These are phyloP conservation scores for Aegilops speltoides DNA, from an alignment of 176 grass and related monocot genomes.

Conservation along the genomic window DNA sequence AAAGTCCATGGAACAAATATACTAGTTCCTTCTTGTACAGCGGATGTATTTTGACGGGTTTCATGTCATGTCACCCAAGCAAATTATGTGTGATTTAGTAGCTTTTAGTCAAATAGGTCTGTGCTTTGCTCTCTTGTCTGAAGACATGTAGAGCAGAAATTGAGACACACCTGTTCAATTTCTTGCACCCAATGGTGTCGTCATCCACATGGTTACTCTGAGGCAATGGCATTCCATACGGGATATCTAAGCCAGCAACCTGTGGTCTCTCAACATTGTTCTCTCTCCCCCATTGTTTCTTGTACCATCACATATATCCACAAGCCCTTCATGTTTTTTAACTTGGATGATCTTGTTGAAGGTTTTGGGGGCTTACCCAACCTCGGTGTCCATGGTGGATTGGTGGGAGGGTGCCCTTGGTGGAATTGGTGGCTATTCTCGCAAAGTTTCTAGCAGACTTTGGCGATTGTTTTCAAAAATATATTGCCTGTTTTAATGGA, in stretches of 20 bases:
- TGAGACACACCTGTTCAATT: not conserved
- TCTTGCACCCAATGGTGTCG: not conserved
- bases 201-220: not conserved
- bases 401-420: slow-evolving; percentile 56
- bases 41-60: not conserved
- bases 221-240: not conserved
- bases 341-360: slow-evolving; percentile 98
- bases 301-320: slow-evolving; percentile 47
- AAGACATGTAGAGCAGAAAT: not conserved
- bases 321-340: slow-evolving; percentile 58
- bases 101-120: not conserved
- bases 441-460: slow-evolving; percentile 56
- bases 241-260: slow-evolving; percentile 3
- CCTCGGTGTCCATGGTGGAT: slow-evolving; percentile 66
- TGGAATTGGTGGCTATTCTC: slow-evolving; percentile 50
- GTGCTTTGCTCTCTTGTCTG: not conserved
- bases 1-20: not conserved
- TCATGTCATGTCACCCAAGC: not conserved
- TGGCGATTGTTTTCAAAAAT: slow-evolving; percentile 46
- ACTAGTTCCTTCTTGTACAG: not conserved
- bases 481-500: slow-evolving; percentile 33
- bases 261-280: slow-evolving; percentile 25
- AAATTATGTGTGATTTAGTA: not conserved
- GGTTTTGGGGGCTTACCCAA: slow-evolving; percentile 91
- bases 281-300: slow-evolving; percentile 33